These are phyloP conservation scores for Podila verticillata DNA, from an alignment of 192 early-diverging fungal genomes.

Conservation along the genomic window DNA sequence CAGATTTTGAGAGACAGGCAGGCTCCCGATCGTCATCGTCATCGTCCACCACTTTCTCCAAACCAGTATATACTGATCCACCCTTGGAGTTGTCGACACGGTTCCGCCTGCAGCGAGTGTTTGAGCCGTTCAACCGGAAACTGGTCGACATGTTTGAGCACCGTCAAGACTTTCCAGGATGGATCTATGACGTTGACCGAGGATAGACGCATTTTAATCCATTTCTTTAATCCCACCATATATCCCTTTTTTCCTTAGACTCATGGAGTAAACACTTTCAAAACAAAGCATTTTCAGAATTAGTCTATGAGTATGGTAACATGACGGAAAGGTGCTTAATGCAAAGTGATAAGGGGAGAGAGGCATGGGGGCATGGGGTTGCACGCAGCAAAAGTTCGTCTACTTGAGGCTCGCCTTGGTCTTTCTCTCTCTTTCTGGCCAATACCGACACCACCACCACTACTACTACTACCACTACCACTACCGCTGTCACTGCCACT, in stretches of 20 bases:
- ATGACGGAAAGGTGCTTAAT: too few relatives aligned
- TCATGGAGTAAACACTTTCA: not conserved
- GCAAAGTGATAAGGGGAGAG: too few relatives aligned
- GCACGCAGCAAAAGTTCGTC: too few relatives aligned
- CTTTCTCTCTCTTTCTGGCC: too few relatives aligned
- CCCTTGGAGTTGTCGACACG: conserved; percentile 55
- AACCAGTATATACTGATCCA: conserved; percentile 11
- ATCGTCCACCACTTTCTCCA: conserved; percentile 3
- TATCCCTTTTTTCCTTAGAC: not conserved
- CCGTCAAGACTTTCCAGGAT: conserved; percentile 56
- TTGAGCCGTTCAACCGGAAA: conserved; percentile 56
- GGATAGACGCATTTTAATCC: conserved; percentile 30
- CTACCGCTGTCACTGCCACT: too few relatives aligned
- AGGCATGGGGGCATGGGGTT: too few relatives aligned
- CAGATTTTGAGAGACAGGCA: conserved; percentile 25
- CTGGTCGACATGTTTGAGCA: conserved; percentile 58
- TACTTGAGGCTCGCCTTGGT: too few relatives aligned
- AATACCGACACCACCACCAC: too few relatives aligned
- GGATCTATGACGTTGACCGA: conserved; percentile 64
- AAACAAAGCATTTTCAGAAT: too few relatives aligned
- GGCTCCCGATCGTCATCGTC: conserved; percentile 1
- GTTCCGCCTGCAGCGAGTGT: conserved; percentile 59
- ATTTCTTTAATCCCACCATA: not conserved
- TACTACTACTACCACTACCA: too few relatives aligned
- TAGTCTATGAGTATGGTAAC: too few relatives aligned